A percentile compares a stretch with the other conserved stretches of the same genome.
phyloP scores from a whole-genome alignment of 495 filamentous ascomycete species.

The Penicillium ochrochloron region DNA sequence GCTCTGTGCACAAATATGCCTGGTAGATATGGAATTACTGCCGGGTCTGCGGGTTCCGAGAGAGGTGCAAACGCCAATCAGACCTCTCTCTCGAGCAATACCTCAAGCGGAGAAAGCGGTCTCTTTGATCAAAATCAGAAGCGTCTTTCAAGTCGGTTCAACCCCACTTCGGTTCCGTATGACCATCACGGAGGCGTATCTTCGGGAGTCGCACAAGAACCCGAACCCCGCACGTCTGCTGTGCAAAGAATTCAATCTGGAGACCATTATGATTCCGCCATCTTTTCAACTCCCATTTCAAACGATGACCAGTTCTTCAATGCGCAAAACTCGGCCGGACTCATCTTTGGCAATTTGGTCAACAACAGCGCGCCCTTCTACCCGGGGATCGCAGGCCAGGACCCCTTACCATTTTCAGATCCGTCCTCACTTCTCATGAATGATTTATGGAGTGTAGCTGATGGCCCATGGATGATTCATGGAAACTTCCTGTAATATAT shows the following conservation, averaged over 20 bases:
- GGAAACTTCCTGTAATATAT: slow-evolving; percentile 23
- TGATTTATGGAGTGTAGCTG: slow-evolving; percentile 48
- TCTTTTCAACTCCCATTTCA: slow-evolving; percentile 15
- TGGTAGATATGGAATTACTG: neutral
- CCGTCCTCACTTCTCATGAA: slow-evolving; percentile 29
- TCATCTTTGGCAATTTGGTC: slow-evolving; percentile 32
- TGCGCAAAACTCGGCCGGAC: slow-evolving; percentile 24
- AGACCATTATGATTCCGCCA: slow-evolving; percentile 12
- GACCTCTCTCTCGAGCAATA: neutral
- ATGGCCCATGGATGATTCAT: slow-evolving; percentile 49
- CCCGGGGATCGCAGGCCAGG: slow-evolving; percentile 21
- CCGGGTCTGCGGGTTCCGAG: neutral
- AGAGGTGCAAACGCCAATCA: neutral
- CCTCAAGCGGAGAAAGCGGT: neutral
- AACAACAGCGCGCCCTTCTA: slow-evolving; percentile 23
- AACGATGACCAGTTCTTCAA: slow-evolving; percentile 8
- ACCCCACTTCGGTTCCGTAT: neutral
- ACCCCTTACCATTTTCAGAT: slow-evolving; percentile 28
- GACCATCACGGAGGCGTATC: neutral
- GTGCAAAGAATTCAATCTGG: neutral
- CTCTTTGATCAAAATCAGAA: neutral
- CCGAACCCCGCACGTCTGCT: slow-evolving; percentile 8
- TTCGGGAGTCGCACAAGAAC: neutral
- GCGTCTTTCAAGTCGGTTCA: neutral
- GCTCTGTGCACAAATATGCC: slow-evolving; percentile 28